Percentiles rank a stretch among this genome's conserved stretches.
Conservation (phyloP, 2,329 filamentous ascomycete species). For the Penicillium palitans region DNA sequence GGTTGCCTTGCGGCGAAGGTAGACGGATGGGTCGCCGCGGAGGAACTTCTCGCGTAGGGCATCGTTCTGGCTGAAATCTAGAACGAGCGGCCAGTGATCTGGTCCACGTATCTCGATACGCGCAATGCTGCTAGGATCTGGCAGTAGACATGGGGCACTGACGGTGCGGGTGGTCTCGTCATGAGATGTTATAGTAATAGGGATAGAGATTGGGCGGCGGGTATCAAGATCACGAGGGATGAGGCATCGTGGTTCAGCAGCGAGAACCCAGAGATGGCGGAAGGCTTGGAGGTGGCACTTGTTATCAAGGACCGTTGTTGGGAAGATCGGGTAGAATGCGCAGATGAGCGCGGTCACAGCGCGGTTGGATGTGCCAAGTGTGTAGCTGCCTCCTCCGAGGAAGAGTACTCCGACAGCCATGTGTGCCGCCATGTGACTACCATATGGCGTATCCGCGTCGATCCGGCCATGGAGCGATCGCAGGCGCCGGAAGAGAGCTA, state of each 20-base stretch:
- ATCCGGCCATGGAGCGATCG: slow-evolving; percentile 85
- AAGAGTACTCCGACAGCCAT: slow-evolving; percentile 90
- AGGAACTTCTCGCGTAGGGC: slow-evolving; percentile 64
- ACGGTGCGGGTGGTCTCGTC: slow-evolving; percentile 38
- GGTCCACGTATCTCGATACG: slow-evolving; percentile 47
- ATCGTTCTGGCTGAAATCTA: slow-evolving; percentile 69
- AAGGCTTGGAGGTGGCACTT: slow-evolving; percentile 93
- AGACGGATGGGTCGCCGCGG: slow-evolving; percentile 67
- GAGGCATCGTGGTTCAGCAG: slow-evolving; percentile 84
- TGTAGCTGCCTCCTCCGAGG: slow-evolving; percentile 87
- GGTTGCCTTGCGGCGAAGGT: slow-evolving; percentile 68
- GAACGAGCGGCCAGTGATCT: slow-evolving; percentile 76
- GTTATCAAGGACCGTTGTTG: slow-evolving; percentile 86
- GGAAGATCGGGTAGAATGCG: slow-evolving; percentile 92
- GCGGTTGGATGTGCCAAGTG: slow-evolving; percentile 83
- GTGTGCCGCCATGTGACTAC: slow-evolving; percentile 89
- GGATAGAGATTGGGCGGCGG: slow-evolving; percentile 72
- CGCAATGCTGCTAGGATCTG: slow-evolving; percentile 42
- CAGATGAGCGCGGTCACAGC: slow-evolving; percentile 83
- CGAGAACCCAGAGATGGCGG: slow-evolving; percentile 94
- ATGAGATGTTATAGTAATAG: slow-evolving; percentile 65
- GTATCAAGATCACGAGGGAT: slow-evolving; percentile 85
- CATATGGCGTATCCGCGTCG: slow-evolving; percentile 81
- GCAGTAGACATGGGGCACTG: slow-evolving; percentile 59
- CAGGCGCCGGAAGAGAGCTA: slow-evolving; percentile 79